Conservation (phyloP, 2,329 filamentous ascomycete species). For the Hymenoscyphus albidus region DNA sequence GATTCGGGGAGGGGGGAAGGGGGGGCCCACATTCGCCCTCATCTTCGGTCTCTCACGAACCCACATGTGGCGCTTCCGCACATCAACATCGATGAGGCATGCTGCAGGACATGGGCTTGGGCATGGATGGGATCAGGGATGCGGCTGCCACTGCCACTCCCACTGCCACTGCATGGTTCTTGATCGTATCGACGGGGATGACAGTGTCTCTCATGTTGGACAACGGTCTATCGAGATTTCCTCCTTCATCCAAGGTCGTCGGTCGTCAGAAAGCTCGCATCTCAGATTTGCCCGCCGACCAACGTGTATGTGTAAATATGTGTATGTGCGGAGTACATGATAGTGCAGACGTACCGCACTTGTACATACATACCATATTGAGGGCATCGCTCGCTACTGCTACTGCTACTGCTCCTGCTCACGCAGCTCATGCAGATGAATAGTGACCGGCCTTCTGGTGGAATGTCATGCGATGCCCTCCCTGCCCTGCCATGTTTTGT, state of each 20-base stretch:
- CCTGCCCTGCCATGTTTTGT: not conserved
- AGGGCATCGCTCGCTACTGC: not conserved
- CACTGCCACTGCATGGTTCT: not conserved
- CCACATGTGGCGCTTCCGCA: constrained; percentile 11
- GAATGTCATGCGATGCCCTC: not conserved
- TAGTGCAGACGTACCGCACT: too few relatives aligned
- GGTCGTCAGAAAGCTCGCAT: not conserved
- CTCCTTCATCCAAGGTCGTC: not conserved
- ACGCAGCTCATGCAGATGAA: not conserved
- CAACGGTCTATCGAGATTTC: constrained; percentile 12
- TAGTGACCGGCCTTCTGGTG: not conserved
- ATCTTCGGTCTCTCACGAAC: constrained; percentile 5
- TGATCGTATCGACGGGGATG: not conserved
- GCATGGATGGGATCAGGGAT: not conserved
- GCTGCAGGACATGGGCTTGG: constrained; percentile 1
- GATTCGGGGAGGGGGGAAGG: not conserved
- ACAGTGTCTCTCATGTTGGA: not conserved
- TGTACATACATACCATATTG: too few relatives aligned
- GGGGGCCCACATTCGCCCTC: not conserved
- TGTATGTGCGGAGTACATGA: too few relatives aligned
- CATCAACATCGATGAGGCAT: not conserved
- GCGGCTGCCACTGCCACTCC: too few relatives aligned
- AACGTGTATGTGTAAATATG: not conserved
- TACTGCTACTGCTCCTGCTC: too few relatives aligned
- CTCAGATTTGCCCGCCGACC: not conserved